phyloP scores from a whole-genome alignment of 192 early-diverging fungal genomes.

The Tieghemiomyces parasiticus region DNA sequence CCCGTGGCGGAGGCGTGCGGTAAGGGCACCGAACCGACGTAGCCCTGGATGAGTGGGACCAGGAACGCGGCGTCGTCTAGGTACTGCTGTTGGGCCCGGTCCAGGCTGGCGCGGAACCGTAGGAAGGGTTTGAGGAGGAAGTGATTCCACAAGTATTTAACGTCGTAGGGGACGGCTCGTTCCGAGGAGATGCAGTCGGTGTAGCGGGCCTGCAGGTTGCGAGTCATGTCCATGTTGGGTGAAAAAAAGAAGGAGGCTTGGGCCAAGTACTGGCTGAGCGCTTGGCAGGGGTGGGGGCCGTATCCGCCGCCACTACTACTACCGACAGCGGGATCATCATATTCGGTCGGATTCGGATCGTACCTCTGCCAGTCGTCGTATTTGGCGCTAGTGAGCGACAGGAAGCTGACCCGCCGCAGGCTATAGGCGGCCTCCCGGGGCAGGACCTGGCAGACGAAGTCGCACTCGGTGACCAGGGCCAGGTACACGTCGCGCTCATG shows the following conservation, averaged over 20 bases:
- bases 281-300: conserved; percentile 56
- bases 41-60: conserved; percentile 33
- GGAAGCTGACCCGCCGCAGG: conserved; percentile 54
- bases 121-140: conserved; percentile 68
- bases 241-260: conserved; percentile 90
- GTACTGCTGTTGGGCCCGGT: conserved; percentile 36
- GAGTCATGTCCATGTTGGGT: conserved; percentile 75
- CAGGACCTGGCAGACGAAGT: conserved; percentile 39
- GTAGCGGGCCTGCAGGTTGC: conserved; percentile 52
- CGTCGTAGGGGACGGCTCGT: conserved; percentile 19
- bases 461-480: conserved; percentile 48
- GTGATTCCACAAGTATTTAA: conserved; percentile 86
- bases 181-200: conserved; percentile 16
- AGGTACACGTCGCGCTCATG: conserved; percentile 48
- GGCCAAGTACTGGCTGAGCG: conserved; percentile 62
- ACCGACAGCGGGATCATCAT: conserved; percentile 26
- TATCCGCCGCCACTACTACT: conserved; percentile 18
- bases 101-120: conserved; percentile 64
- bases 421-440: conserved; percentile 48
- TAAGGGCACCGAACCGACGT: conserved; percentile 17
- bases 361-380: conserved; percentile 45
- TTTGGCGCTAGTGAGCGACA: conserved; percentile 54
- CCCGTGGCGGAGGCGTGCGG: neutral
- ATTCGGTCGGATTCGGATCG: conserved; percentile 20
- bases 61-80: conserved; percentile 65